phyloP scores from a whole-genome alignment of 202 grass and related monocot genomes.

The Tripidium arundinaceum region DNA sequence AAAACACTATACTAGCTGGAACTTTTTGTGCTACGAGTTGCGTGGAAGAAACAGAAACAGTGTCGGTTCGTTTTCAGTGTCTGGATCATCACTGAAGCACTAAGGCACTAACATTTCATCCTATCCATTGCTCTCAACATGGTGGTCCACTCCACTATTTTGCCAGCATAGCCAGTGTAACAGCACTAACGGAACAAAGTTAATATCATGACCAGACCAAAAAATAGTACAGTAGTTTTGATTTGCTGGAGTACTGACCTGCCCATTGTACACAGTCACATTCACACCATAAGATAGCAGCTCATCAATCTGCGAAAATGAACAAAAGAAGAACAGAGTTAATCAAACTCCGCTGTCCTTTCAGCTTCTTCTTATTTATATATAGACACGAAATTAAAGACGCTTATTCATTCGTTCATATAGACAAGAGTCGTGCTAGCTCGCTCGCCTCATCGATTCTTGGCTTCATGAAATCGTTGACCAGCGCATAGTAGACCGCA shows the following conservation, averaged over 20 bases:
- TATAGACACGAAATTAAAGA: too few species aligned
- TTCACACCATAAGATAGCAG: background rate
- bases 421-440: too few species aligned
- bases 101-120: background rate
- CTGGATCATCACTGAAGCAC: background rate
- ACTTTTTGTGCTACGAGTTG: background rate
- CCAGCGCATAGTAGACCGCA: conserved; percentile 2
- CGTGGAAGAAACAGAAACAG: background rate
- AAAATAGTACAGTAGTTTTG: too few species aligned
- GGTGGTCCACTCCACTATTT: background rate
- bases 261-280: background rate
- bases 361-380: too few species aligned
- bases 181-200: too few species aligned
- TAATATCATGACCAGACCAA: too few species aligned
- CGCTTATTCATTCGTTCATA: background rate
- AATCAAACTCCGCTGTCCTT: too few species aligned
- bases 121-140: background rate
- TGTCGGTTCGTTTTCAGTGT: background rate
- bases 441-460: conserved; percentile 59
- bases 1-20: background rate
- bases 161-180: too few species aligned
- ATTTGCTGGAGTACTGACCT: background rate
- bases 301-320: background rate
- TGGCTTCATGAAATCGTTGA: conserved; percentile 72
- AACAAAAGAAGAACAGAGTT: too few species aligned